Base-by-base conservation (phyloP, 805 yeast species). In the Saturnispora gosingensis region DNA sequence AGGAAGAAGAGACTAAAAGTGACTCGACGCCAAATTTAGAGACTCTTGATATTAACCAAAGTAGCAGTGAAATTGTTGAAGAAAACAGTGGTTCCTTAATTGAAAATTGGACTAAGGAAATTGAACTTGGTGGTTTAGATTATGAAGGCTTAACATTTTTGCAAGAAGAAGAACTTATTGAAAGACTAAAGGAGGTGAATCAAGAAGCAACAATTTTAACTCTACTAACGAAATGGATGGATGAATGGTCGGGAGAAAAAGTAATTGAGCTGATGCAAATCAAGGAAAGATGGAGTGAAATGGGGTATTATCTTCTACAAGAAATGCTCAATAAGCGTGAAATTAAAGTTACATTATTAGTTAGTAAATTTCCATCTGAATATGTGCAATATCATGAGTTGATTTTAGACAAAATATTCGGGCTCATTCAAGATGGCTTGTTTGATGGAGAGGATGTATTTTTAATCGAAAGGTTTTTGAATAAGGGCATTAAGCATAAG, bases 11-110 rank as follows among this genome's bases (percentile, higher is more conserved):
- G 35, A 10, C 38, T 7, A 46, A 35, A 36, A 51, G 52, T 22
- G 59, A 53, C 32, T 53, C 54, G 2, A 57, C 59, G 1, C 59
- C 59, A 6, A 56, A 57, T 48, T 18, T 58, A 16, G 46, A 52
- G 20, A 49, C 43, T 16, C 49, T 58, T 6, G 56, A 54, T 8
- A 50, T 58, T 34, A 51, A 55, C 6, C 50, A 49, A 34, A 46
- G 35, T 39, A 34, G 39, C 28, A 38, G 22, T 24, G 35, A 20
- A 6, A 42, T 22, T 16, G 15, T 11, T 3, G 42, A 46, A 8
- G 44, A 40, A 36, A 11, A n/a, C 11, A 44, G 40, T 4, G 13
- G 11, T 39, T 16, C 16, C 7, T 32, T 45, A 30, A 11, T 39
- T 25, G 35, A 44, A 15, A 50, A 40, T 51, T 46, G 54, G 48